These are phyloP conservation scores for Chaetomium globosum DNA, from an alignment of 2,329 filamentous ascomycete species.

Conservation along the genomic window DNA sequence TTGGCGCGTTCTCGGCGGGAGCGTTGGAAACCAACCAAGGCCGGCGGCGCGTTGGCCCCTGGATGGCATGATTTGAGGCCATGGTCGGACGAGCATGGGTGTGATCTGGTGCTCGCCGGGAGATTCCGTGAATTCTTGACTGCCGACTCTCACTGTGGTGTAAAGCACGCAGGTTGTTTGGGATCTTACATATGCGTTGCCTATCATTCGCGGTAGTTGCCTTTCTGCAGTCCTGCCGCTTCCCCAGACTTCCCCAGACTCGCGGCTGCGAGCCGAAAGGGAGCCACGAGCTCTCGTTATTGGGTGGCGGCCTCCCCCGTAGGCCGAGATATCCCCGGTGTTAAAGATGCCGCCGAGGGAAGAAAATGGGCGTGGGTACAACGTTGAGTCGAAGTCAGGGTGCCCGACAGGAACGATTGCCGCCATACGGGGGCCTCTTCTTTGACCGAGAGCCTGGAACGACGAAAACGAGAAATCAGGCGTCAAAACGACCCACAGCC, in stretches of 20 bases:
- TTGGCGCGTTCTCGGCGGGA: background rate
- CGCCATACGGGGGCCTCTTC: constrained; percentile 7
- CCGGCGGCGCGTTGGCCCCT: background rate
- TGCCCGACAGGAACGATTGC: constrained; percentile 1
- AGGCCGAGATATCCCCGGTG: constrained; percentile 14
- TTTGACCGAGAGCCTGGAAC: background rate
- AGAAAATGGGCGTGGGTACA: constrained; percentile 3
- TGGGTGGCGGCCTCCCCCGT: background rate
- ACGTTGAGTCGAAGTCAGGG: background rate
- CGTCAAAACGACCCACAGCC: constrained; percentile 5
- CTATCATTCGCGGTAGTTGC: constrained; percentile 16
- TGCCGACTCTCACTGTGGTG: constrained; percentile 20
- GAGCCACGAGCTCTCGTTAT: background rate
- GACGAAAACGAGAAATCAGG: background rate
- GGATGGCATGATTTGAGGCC: background rate
- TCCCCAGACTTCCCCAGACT: constrained; percentile 22
- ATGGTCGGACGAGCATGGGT: background rate
- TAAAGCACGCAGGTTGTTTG: background rate
- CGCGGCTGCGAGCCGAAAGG: constrained; percentile 12
- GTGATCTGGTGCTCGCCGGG: constrained; percentile 4
- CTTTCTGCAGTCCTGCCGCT: background rate
- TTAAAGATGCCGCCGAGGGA: constrained; percentile 10
- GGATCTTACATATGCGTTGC: constrained; percentile 6
- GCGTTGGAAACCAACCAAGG: background rate
- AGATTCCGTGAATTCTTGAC: constrained; percentile 16